Evolutionary conservation across 2,329 filamentous ascomycete genomes (phyloP).

Genomic region (Clonostachys chloroleuca): DNA sequence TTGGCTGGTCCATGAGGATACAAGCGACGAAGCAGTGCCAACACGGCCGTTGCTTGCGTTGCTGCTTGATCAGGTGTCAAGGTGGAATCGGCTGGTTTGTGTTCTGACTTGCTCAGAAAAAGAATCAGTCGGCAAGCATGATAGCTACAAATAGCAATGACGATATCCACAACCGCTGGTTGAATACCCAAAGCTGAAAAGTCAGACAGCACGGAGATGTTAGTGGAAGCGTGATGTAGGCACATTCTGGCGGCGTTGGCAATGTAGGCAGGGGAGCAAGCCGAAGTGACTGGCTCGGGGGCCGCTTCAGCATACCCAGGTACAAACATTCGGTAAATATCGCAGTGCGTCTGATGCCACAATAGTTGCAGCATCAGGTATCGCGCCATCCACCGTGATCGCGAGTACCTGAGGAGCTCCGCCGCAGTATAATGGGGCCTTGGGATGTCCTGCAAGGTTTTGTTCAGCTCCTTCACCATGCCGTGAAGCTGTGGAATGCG

Average conservation of each 20-base stretch:
- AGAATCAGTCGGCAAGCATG: conserved; percentile 31
- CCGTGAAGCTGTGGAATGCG: conserved; percentile 2
- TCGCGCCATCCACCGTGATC: conserved; percentile 8
- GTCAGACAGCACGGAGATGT: conserved; percentile 23
- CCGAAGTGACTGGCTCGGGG: conserved; percentile 7
- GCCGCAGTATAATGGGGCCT: conserved; percentile 1
- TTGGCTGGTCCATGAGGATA: not conserved
- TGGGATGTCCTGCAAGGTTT: conserved; percentile 2
- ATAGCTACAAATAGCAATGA: conserved; percentile 36
- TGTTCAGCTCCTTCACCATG: conserved; percentile 3
- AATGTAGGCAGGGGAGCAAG: conserved; percentile 15
- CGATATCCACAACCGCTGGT: conserved; percentile 27
- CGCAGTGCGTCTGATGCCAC: conserved; percentile 37
- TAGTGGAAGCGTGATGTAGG: conserved; percentile 28
- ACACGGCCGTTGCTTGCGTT: conserved; percentile 15
- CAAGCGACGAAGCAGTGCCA: conserved; percentile 12
- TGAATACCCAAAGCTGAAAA: conserved; percentile 13
- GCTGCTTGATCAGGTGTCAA: conserved; percentile 11
- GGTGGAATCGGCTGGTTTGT: conserved; percentile 7
- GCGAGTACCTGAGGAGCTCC: conserved; percentile 1
- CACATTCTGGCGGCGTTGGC: conserved; percentile 22
- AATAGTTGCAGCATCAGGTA: conserved; percentile 6
- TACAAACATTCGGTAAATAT: conserved; percentile 36
- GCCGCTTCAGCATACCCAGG: conserved; percentile 33
- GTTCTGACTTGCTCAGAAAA: conserved; percentile 13